A percentile compares a stretch with the other conserved stretches of the same genome.
Conservation (phyloP, 2,329 filamentous ascomycete genomes). For the Gaeumannomyces tritici region DNA sequence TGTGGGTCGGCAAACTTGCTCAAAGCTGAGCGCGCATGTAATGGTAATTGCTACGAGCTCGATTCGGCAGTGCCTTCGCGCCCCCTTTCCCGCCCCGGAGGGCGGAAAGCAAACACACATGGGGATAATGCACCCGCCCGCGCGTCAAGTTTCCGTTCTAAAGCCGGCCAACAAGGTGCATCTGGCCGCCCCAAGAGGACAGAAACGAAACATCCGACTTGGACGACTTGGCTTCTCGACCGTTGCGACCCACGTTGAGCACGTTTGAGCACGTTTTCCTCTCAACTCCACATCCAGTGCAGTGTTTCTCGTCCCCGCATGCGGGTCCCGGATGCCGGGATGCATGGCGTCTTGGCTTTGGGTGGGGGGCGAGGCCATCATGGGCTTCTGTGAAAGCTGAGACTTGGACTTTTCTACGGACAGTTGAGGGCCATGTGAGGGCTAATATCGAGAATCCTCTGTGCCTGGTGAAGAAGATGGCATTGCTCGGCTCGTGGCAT, state of each 20-base stretch:
- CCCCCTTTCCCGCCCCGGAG: too few species aligned
- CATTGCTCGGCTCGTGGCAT: too few species aligned
- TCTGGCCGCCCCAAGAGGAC: background rate
- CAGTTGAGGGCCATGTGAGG: too few species aligned
- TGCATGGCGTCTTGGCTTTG: too few species aligned
- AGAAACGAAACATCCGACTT: background rate
- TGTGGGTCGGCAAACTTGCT: background rate
- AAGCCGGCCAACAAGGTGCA: background rate
- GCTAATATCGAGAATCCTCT: too few species aligned
- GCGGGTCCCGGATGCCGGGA: background rate
- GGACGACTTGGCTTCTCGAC: background rate
- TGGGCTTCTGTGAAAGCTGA: too few species aligned
- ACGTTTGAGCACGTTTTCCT: slow-evolving; percentile 4
- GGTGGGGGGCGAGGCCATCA: too few species aligned
- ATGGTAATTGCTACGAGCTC: background rate
- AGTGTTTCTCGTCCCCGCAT: too few species aligned
- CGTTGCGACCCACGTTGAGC: background rate
- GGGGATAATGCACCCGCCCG: too few species aligned
- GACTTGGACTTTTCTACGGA: too few species aligned
- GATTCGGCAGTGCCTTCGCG: background rate
- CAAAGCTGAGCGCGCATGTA: background rate
- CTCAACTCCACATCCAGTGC: background rate
- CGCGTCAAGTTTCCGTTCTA: background rate
- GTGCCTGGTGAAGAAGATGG: too few species aligned
- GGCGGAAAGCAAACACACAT: background rate